These are phyloP conservation scores for Epichloe sp. DNA, from an alignment of 2,329 filamentous ascomycete genomes.

Conservation along the genomic window DNA sequence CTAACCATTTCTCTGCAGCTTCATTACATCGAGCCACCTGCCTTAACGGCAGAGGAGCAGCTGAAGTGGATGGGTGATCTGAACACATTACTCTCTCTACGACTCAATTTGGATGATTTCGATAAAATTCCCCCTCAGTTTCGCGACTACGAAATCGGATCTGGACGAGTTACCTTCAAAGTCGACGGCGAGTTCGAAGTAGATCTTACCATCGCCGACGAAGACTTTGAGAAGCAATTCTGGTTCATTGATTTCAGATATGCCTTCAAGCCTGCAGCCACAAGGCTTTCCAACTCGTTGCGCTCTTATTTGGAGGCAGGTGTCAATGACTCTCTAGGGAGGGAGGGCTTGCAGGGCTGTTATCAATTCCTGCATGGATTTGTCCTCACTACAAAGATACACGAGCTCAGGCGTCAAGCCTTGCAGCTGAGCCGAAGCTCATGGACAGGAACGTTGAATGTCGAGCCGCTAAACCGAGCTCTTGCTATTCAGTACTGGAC, in stretches of 20 bases:
- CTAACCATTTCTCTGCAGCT: constrained; percentile 37
- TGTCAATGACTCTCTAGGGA: constrained; percentile 57
- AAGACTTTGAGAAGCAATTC: constrained; percentile 71
- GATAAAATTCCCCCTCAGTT: constrained; percentile 65
- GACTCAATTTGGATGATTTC: constrained; percentile 74
- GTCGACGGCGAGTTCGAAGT: constrained; percentile 82
- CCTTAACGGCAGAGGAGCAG: constrained; percentile 57
- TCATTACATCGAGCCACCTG: constrained; percentile 62
- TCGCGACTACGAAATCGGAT: constrained; percentile 61
- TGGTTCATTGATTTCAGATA: constrained; percentile 92
- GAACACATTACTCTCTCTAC: constrained; percentile 69
- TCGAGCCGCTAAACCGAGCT: constrained; percentile 69
- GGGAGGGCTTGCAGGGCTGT: constrained; percentile 62
- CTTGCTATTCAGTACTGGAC: constrained; percentile 89
- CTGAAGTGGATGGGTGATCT: constrained; percentile 65
- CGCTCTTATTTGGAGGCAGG: constrained; percentile 54
- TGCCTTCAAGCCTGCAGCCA: constrained; percentile 58
- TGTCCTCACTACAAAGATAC: constrained; percentile 80
- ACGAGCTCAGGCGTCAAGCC: constrained; percentile 67
- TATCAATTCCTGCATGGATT: constrained; percentile 82
- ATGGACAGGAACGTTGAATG: constrained; percentile 66
- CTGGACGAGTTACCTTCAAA: constrained; percentile 81
- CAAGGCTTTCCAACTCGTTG: constrained; percentile 46
- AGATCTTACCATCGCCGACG: constrained; percentile 79
- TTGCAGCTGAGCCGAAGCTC: constrained; percentile 51